Percentiles rank a stretch among this genome's conserved stretches.
Conservation (phyloP, 2,329 filamentous ascomycete species). For the Boeremia lycopersici region DNA sequence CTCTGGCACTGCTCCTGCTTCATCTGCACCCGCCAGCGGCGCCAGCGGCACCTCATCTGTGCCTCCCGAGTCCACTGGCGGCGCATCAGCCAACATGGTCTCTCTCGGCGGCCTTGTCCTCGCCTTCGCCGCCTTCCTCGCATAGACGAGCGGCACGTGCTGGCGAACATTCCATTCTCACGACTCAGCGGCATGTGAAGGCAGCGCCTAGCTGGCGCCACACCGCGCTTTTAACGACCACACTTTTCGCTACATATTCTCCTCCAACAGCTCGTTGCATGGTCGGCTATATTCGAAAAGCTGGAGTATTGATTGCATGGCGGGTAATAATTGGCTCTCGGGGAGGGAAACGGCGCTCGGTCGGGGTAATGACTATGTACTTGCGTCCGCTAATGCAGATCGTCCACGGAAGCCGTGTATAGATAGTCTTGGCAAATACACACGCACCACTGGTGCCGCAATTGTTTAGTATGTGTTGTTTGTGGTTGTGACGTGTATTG, state of each 20-base stretch:
- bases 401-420: conserved; percentile 22
- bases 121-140: conserved; percentile 38
- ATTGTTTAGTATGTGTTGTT: background rate
- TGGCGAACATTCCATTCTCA: conserved; percentile 13
- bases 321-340: conserved; percentile 14
- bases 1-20: background rate
- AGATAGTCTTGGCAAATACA: conserved; percentile 25
- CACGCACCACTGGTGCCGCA: background rate
- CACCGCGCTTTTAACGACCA: conserved; percentile 16
- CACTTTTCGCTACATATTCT: conserved; percentile 19
- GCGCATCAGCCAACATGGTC: conserved; percentile 34
- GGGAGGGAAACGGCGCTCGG: conserved; percentile 4
- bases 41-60: conserved; percentile 18
- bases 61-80: conserved; percentile 28
- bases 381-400: conserved; percentile 21
- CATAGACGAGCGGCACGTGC: conserved; percentile 21
- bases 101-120: conserved; percentile 38
- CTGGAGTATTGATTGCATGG: conserved; percentile 18
- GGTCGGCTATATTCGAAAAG: conserved; percentile 19
- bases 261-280: conserved; percentile 17
- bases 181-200: conserved; percentile 4
- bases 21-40: conserved; percentile 4
- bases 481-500: no score
- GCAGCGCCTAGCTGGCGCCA: background rate
- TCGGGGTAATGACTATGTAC: conserved; percentile 15